These are phyloP conservation scores for Poteriospumella lacustris DNA, from an alignment of 108 stramenopile species.

Conservation along the genomic window DNA sequence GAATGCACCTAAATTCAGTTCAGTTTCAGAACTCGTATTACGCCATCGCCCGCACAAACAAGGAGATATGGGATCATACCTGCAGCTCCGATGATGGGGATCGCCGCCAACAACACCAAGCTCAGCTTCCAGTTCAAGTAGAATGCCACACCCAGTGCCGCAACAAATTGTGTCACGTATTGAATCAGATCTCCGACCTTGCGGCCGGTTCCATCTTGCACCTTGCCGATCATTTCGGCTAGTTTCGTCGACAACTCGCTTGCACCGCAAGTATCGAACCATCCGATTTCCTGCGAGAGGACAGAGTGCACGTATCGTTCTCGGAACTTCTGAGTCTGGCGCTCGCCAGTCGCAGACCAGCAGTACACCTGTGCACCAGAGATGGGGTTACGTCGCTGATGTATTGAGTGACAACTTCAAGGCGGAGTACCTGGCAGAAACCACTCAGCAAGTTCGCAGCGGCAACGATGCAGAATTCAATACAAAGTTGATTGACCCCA, in stretches of 20 bases:
- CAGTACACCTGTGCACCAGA: conserved; percentile 13
- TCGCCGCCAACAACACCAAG: conserved; percentile 42
- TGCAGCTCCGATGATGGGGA: conserved; percentile 40
- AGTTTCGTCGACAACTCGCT: conserved; percentile 46
- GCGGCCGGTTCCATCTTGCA: conserved; percentile 49
- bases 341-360: conserved; percentile 8
- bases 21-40: too few species aligned
- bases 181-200: conserved; percentile 44
- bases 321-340: conserved; percentile 19
- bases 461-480: background rate
- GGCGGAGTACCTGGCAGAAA: too few species aligned
- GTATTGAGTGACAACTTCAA: too few species aligned
- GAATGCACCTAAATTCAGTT: too few species aligned
- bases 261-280: conserved; percentile 49
- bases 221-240: conserved; percentile 44
- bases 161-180: conserved; percentile 32
- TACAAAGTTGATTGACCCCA: background rate
- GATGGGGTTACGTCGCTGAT: too few species aligned
- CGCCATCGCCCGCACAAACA: too few species aligned
- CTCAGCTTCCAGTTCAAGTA: conserved; percentile 39
- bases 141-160: conserved; percentile 35
- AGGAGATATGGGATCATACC: too few species aligned
- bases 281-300: conserved; percentile 47
- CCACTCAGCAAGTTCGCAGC: background rate
- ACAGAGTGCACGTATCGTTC: conserved; percentile 13